phyloP scores from a whole-genome alignment of 1,139 yeast species.

The Debaryomyces sp. region DNA sequence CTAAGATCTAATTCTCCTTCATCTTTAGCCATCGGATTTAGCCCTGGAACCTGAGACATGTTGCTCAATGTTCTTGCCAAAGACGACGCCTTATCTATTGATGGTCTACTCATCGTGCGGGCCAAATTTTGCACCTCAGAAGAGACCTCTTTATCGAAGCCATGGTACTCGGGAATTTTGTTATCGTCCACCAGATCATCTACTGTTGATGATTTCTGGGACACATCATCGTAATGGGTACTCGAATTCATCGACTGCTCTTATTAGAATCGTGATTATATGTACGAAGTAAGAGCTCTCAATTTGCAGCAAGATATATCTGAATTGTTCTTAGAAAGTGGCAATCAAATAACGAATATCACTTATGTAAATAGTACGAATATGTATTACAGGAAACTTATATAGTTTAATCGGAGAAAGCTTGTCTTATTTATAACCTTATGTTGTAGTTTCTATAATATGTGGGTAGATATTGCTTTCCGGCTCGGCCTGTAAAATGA shows the following conservation, averaged over 20 bases:
- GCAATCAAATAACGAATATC: background rate
- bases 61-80: constrained; percentile 5
- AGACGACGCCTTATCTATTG: constrained; percentile 17
- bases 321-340: background rate
- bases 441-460: background rate
- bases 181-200: constrained; percentile 13
- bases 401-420: background rate
- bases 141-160: constrained; percentile 29
- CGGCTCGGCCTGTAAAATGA: background rate
- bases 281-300: background rate
- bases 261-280: background rate
- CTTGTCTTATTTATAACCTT: background rate
- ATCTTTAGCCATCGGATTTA: background rate
- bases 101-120: constrained; percentile 27
- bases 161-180: constrained; percentile 30
- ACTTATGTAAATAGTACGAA: background rate
- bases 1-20: constrained; percentile 13
- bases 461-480: background rate
- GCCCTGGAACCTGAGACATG: constrained; percentile 8
- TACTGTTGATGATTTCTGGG: background rate
- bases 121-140: constrained; percentile 33
- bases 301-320: background rate
- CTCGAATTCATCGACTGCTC: background rate
- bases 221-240: background rate
- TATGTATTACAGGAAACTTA: too few species aligned